phyloP scores from a whole-genome alignment of 805 yeast species.

The Yarrowia sp. region DNA sequence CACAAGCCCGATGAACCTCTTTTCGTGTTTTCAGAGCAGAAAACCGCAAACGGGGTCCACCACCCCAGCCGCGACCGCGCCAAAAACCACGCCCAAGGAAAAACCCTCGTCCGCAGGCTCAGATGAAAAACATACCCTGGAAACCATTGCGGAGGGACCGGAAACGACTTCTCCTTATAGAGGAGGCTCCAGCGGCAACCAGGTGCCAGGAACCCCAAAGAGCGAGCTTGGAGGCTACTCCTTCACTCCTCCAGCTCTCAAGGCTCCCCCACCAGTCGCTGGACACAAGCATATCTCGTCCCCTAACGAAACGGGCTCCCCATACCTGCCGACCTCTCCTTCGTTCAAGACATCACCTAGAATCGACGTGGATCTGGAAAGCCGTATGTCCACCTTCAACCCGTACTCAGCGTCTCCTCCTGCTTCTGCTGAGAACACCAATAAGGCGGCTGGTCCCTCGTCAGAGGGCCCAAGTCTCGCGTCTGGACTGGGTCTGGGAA shows the following conservation, averaged over 20 bases:
- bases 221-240: conserved; percentile 10
- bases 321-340: conserved; percentile 18
- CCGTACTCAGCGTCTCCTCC: conserved; percentile 22
- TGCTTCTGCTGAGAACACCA: background rate
- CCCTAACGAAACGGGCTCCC: conserved; percentile 10
- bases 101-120: conserved; percentile 26
- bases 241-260: conserved; percentile 27
- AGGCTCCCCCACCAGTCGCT: conserved; percentile 17
- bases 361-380: conserved; percentile 29
- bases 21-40: conserved; percentile 28
- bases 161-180: conserved; percentile 19
- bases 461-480: background rate
- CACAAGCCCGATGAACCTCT: conserved; percentile 17
- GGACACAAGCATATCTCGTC: conserved; percentile 20
- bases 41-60: conserved; percentile 23
- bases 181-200: conserved; percentile 5
- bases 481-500: conserved; percentile 3
- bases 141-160: conserved; percentile 25
- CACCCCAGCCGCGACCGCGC: conserved; percentile 3
- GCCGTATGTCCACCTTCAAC: conserved; percentile 32
- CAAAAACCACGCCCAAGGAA: background rate
- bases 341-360: conserved; percentile 25
- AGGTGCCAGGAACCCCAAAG: conserved; percentile 1
- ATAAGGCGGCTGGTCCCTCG: background rate
- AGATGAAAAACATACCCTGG: conserved; percentile 17